A percentile compares a stretch with the other conserved stretches of the same genome.
Evolutionary conservation across 202 grass and related monocot species (phyloP).

Genomic region (Zizania palustris): DNA sequence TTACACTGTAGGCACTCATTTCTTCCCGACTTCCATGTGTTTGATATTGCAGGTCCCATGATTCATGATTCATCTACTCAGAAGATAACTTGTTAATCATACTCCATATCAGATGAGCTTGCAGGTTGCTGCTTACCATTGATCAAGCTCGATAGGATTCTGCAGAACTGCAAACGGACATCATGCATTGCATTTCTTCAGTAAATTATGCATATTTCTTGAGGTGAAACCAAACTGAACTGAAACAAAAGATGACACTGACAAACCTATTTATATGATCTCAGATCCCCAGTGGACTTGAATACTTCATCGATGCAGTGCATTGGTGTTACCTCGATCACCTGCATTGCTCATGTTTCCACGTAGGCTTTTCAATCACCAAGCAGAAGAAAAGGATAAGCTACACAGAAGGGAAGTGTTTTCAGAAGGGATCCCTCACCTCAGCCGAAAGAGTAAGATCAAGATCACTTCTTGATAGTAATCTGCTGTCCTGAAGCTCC

Average conservation of each 20-base stretch:
- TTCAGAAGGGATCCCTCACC: conserved; percentile 34
- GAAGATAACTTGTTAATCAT: neutral
- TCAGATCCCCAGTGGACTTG: conserved; percentile 64
- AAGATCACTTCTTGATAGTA: conserved; percentile 53
- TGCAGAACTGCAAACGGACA: conserved; percentile 56
- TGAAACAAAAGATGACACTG: neutral
- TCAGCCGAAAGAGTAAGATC: conserved; percentile 57
- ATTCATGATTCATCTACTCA: neutral
- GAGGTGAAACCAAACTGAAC: neutral
- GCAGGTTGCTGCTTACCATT: conserved; percentile 32
- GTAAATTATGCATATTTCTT: conserved; percentile 26
- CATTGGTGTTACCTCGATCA: conserved; percentile 61
- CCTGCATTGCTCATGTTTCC: conserved; percentile 45
- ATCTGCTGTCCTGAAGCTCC: conserved; percentile 53
- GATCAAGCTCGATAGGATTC: conserved; percentile 56
- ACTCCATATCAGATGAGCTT: conserved; percentile 36
- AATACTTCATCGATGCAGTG: conserved; percentile 68
- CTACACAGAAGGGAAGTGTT: neutral
- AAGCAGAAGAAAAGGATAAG: neutral
- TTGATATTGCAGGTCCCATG: neutral
- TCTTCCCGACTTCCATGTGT: neutral
- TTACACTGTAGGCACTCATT: neutral
- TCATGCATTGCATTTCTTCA: conserved; percentile 34
- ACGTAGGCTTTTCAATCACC: neutral
- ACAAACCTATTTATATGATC: conserved; percentile 59